phyloP scores from a whole-genome alignment of 176 grass and related monocot species.

The Carex scoparia region DNA sequence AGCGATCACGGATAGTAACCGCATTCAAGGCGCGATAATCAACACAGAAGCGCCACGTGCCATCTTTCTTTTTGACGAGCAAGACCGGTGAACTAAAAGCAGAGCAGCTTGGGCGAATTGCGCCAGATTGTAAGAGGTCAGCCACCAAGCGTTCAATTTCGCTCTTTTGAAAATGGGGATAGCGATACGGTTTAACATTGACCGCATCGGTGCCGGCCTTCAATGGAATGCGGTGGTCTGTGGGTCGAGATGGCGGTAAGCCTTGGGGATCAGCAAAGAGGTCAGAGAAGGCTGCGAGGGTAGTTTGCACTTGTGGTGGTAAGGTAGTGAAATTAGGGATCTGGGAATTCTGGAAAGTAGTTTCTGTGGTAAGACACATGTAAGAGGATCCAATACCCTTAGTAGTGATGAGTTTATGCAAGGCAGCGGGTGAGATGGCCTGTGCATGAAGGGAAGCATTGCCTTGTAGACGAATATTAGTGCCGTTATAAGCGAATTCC shows the following conservation, averaged over 20 bases:
- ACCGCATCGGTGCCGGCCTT: background rate
- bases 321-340: background rate
- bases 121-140: background rate
- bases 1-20: no score
- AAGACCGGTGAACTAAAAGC: background rate
- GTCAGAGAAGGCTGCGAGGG: background rate
- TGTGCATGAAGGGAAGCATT: no score
- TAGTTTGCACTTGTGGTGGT: background rate
- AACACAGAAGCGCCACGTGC: background rate
- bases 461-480: no score
- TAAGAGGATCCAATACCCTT: background rate
- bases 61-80: background rate
- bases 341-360: background rate
- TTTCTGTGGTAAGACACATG: background rate
- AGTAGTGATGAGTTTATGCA: no score
- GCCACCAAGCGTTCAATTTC: background rate
- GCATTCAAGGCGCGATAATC: no score
- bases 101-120: background rate
- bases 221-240: background rate
- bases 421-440: no score
- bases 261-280: background rate
- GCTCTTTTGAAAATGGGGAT: background rate
- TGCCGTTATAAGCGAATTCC: no score
- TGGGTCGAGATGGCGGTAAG: no score
- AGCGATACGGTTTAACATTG: background rate